A percentile compares a stretch with the other conserved stretches of the same genome.
Conservation (phyloP, 2,329 filamentous ascomycete species). For the Aspergillus texensis region DNA sequence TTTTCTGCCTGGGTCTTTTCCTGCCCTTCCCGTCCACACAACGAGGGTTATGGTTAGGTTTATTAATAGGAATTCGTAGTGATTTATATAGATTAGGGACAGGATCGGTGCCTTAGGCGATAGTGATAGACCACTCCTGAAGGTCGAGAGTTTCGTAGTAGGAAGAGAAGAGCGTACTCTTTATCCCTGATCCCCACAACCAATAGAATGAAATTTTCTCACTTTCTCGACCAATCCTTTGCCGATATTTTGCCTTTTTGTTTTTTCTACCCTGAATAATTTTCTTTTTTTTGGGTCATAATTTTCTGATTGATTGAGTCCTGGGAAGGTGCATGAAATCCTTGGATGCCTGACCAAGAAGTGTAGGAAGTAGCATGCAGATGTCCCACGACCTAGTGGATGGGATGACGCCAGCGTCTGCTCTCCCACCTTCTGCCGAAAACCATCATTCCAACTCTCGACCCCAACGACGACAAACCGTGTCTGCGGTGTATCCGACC, state of each 20-base stretch:
- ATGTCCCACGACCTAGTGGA: constrained; percentile 20
- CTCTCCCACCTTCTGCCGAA: constrained; percentile 9
- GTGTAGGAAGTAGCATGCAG: constrained; percentile 13
- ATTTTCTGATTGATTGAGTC: constrained; percentile 11
- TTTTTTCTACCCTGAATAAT: not conserved
- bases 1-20: constrained; percentile 5
- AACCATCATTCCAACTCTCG: constrained; percentile 12
- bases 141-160: not conserved
- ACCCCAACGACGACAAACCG: constrained; percentile 23
- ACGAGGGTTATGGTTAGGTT: not conserved
- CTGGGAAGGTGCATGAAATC: constrained; percentile 16
- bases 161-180: not conserved
- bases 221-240: constrained; percentile 1
- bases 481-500: constrained; percentile 20
- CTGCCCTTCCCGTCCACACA: not conserved
- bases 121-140: not conserved
- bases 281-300: not conserved
- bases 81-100: not conserved
- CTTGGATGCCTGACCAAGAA: constrained; percentile 24
- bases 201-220: constrained; percentile 16
- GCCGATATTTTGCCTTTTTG: not conserved
- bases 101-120: not conserved
- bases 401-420: constrained; percentile 14
- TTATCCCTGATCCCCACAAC: constrained; percentile 12
- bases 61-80: constrained; percentile 9